A percentile compares a stretch with the other conserved stretches of the same genome.
phyloP scores from a whole-genome alignment of 179 eudicot species.

The Spergularia azorica region DNA sequence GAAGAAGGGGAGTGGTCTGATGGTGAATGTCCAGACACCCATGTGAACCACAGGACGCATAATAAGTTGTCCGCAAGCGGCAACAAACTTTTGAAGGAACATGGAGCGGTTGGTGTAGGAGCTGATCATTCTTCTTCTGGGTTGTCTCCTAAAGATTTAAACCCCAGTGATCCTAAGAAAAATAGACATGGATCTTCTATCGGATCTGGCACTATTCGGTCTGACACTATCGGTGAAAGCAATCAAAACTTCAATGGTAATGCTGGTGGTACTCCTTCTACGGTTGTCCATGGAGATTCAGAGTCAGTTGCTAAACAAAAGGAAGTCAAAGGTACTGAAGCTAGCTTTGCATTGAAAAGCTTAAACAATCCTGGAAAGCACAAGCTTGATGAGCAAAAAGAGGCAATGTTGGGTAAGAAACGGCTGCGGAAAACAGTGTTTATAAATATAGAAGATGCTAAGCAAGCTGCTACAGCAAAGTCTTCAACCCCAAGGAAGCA shows the following conservation, averaged over 20 bases:
- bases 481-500: conserved; percentile 80
- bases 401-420: conserved; percentile 92
- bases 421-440: conserved; percentile 90
- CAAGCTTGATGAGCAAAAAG: conserved; percentile 86
- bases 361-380: conserved; percentile 75
- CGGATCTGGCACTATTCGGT: conserved; percentile 33
- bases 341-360: conserved; percentile 63
- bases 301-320: conserved; percentile 50
- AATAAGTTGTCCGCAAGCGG: conserved; percentile 30
- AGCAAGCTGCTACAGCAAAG: conserved; percentile 79
- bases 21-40: conserved; percentile 57
- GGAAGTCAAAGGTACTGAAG: conserved; percentile 80
- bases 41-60: conserved; percentile 32
- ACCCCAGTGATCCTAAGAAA: conserved; percentile 35
- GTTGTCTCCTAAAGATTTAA: conserved; percentile 35
- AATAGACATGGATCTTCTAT: conserved; percentile 38
- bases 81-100: conserved; percentile 41
- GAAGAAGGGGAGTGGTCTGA: conserved; percentile 98
- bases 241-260: conserved; percentile 44
- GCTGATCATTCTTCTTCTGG: conserved; percentile 27
- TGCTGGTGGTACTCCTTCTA: conserved; percentile 38
- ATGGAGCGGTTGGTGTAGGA: conserved; percentile 14
- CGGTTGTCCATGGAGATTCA: conserved; percentile 48
- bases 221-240: conserved; percentile 35
- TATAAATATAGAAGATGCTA: conserved; percentile 86